Evolutionary conservation across 2,329 filamentous ascomycete genomes (phyloP).

Genomic region (Exophiala calicioides): DNA sequence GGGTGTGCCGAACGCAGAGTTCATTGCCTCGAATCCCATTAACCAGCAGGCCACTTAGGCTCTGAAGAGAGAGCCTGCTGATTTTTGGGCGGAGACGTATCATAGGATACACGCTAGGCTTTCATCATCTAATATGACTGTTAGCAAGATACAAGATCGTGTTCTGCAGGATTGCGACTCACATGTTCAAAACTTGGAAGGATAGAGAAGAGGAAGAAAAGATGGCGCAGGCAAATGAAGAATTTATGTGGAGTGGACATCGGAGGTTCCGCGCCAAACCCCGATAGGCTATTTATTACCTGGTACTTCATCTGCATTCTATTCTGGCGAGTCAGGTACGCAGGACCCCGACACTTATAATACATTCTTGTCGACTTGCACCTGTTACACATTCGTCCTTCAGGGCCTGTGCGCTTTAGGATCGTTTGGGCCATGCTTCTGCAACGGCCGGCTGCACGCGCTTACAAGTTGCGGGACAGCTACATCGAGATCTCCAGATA

Average conservation of each 20-base stretch:
- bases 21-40: constrained; percentile 69
- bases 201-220: constrained; percentile 69
- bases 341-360: too few species aligned
- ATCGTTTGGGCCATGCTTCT: constrained; percentile 6
- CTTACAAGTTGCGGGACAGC: constrained; percentile 35
- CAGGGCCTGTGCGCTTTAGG: background rate
- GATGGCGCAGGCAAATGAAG: constrained; percentile 35
- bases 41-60: constrained; percentile 83
- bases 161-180: constrained; percentile 51
- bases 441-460: constrained; percentile 11
- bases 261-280: constrained; percentile 15
- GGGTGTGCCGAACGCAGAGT: constrained; percentile 98
- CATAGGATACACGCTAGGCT: constrained; percentile 95
- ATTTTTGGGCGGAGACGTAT: constrained; percentile 68
- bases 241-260: constrained; percentile 20
- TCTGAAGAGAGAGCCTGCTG: constrained; percentile 80
- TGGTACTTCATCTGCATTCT: too few species aligned
- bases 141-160: constrained; percentile 18
- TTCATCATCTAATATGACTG: constrained; percentile 66
- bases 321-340: too few species aligned
- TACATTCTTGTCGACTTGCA: too few species aligned
- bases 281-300: too few species aligned
- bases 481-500: constrained; percentile 44
- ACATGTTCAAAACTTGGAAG: constrained; percentile 99
- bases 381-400: too few species aligned